Evolutionary conservation across 805 yeast species (phyloP), one percentile per base, ranked within the genome.

Genomic region (Ogataea parapolymorpha): DNA sequence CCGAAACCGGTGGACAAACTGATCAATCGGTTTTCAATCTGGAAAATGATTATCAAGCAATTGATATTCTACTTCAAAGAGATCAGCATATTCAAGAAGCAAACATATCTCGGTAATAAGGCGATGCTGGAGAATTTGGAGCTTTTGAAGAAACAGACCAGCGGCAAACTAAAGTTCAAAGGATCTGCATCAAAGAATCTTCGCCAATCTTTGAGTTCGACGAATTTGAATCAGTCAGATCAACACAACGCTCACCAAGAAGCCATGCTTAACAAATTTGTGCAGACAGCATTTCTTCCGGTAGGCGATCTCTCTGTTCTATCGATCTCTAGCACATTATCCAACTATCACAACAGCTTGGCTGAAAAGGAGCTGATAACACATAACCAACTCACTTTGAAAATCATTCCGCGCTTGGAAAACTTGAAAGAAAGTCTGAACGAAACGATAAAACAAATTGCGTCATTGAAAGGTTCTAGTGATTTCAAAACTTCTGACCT

Each of bases 401-500:
- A 72, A 41, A 63, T 77, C 26, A 66, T 77, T 15, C 82, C 82
- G 37, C 70, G 76, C 53, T 60, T 77, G 37, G 81, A 77, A 48
- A 79, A 75, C 49, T 67, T 77, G 55, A 66, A 79, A 43, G 75
- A 71, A 48, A 77, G 75, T 51, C 57, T 77, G 41, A 66, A 74
- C 42, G 71, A 72, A 38, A 74, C 77, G 35, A 73, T 77, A 37
- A 75, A 74, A 50, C 81, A 77, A 51, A 74, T 77, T 46, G 67
- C 70, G 39, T 68, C 74, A 41, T 59, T 82, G 35, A 81, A 77
- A 49, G 50, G 50, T 18, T 55, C 60, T 6, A 61, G 65, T 2
- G 87, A 82, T 58, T 82, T 80, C 62, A 80, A 78, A 48, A 55
- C 59, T 4, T 74, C 76, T 34, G 76, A 75, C 50, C 67, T 82